Base-by-base conservation (phyloP, 2,329 filamentous ascomycete genomes). In the Allantophomopsis cytisporea region DNA sequence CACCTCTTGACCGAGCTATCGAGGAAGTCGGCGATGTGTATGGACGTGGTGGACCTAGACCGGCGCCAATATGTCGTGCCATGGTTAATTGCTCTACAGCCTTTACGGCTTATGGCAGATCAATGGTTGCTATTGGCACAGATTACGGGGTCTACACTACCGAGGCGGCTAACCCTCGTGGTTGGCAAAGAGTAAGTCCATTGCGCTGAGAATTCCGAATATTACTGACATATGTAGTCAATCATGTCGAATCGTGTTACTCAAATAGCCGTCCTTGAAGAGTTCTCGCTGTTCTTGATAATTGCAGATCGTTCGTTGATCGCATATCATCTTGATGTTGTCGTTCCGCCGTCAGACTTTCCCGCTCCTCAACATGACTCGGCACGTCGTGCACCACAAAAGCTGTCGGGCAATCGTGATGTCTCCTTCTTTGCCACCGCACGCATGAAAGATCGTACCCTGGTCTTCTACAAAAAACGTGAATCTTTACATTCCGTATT, bases 401-500 rank as follows among this genome's bases (percentile, higher is more conserved):
- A 89, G 51, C 71, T 98, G 28, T 83, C 79, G 2, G 80, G 80
- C 20, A 83, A 81, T 47, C 84, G 91, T 55, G 91, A 98, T 54
- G 88, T 98, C 15, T 84, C 88, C 12, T 98, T 96, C 68, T 98
- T 98, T 58, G 85, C 87, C 13, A 91, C 87, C 1, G 91, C 89
- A 8, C 78, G 83, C 43, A 95, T 98, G 88, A 98, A 98, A 66
- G 91, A 98, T 44, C 77, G 91, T 7, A 88, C 83, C 47, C 67
- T 98, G 7, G 78, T 98, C 20, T 89, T 98, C 59, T 98, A 96
- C 71, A 96, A 96, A 64, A 93, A 93, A 57, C 84, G 86, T 45
- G 91, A 96, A 57, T 82, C 82, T 20, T 70, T 95, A 44, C 85
- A 88, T 51, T 95, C 86, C 17, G 94, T 83, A 0, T 96, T 98